Conservation (phyloP, 2,329 filamentous ascomycete species). For the Hyphodiscus sp. region DNA sequence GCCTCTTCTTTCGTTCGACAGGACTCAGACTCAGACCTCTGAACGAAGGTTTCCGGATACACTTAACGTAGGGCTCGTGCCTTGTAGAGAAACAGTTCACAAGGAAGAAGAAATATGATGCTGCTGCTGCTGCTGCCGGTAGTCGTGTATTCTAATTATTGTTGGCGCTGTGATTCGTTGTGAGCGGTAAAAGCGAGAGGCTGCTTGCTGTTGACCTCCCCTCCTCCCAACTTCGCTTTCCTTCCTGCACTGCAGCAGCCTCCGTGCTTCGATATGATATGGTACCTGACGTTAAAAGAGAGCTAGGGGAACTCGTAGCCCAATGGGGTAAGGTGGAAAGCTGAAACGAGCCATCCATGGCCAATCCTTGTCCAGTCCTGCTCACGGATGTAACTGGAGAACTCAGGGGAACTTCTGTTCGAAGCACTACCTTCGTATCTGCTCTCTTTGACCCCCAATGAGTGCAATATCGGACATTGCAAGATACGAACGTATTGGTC, state of each 20-base stretch:
- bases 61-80: too few relatives aligned
- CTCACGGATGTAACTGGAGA: too few relatives aligned
- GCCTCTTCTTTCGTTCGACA: background rate
- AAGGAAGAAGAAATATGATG: too few relatives aligned
- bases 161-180: conserved; percentile 4
- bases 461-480: too few relatives aligned
- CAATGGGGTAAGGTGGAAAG: background rate
- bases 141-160: background rate
- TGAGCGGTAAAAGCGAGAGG: background rate
- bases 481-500: too few relatives aligned
- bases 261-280: background rate
- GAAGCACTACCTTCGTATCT: too few relatives aligned
- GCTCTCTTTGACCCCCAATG: too few relatives aligned
- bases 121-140: background rate
- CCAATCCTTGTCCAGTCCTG: background rate
- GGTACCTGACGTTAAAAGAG: background rate
- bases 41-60: background rate
- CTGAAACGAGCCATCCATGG: background rate
- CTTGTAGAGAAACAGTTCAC: too few relatives aligned
- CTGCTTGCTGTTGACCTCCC: background rate
- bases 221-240: background rate
- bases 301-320: background rate
- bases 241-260: background rate
- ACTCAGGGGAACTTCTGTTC: background rate
- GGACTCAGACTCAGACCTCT: background rate